These are phyloP conservation scores for Phyllostachys edulis DNA, from an alignment of 176 grass and related monocot species.

Conservation along the genomic window DNA sequence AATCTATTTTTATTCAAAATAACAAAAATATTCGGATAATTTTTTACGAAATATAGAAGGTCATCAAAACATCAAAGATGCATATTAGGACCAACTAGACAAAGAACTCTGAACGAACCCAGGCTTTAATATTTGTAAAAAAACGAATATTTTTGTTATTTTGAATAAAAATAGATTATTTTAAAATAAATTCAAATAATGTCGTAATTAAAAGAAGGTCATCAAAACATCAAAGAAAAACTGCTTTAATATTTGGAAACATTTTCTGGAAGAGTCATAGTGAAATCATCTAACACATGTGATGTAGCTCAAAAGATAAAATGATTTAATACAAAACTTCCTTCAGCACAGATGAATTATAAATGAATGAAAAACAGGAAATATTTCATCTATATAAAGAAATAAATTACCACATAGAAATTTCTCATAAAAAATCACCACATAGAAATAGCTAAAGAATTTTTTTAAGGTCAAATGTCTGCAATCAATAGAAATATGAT, in stretches of 20 bases:
- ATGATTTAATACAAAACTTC: neutral
- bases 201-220: neutral
- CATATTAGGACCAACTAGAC: no score
- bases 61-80: no score
- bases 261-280: slow-evolving; percentile 3
- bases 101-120: no score
- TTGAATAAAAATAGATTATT: no score
- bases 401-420: neutral
- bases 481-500: slow-evolving; percentile 12
- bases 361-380: slow-evolving; percentile 3
- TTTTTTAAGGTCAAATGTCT: neutral
- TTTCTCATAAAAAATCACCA: slow-evolving; percentile 2
- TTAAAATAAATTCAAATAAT: no score
- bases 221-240: slow-evolving; percentile 3
- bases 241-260: neutral
- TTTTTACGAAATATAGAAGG: no score
- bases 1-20: no score
- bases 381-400: neutral
- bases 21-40: no score
- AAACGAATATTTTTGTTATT: no score
- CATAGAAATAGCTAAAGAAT: neutral
- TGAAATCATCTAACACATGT: neutral
- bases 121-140: no score
- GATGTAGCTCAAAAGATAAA: neutral
- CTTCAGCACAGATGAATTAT: slow-evolving; percentile 23